Evolutionary conservation across 306 rosid genomes (phyloP).

Genomic region (Vicia villosa): DNA sequence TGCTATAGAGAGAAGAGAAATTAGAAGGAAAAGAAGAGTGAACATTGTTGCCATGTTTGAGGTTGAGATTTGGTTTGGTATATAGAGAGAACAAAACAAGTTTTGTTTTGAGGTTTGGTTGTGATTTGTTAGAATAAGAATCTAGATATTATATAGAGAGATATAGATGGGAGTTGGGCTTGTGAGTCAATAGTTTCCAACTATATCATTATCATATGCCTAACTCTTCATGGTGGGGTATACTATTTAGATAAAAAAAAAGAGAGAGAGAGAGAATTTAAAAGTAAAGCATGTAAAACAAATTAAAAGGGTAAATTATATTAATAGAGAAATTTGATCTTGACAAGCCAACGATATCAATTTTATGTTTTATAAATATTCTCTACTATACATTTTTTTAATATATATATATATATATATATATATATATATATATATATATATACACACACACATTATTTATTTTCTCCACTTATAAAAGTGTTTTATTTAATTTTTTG

Average conservation of each 20-base stretch:
- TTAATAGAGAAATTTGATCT: neutral
- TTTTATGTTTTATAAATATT: neutral
- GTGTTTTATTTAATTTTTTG: no score
- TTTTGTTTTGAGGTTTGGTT: neutral
- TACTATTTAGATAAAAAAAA: no score
- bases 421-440: no score
- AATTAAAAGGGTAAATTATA: no score
- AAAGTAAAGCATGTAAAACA: no score
- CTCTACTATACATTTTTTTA: no score
- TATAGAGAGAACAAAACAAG: neutral
- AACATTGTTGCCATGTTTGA: constrained; percentile 26
- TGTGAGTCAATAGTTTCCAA: constrained; percentile 4
- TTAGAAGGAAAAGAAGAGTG: neutral
- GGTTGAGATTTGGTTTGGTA: neutral
- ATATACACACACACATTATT: no score
- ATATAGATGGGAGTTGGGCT: neutral
- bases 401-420: no score
- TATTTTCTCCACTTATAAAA: no score
- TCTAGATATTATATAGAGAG: constrained; percentile 27
- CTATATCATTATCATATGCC: constrained; percentile 12
- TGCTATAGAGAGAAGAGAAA: neutral
- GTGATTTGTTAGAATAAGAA: constrained; percentile 1
- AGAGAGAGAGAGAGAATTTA: no score
- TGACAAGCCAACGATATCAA: neutral
- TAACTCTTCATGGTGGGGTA: neutral